A percentile compares a stretch with the other conserved stretches of the same genome.
Conservation (phyloP, 805 yeast genomes). For the Sungouiella thailandica region DNA sequence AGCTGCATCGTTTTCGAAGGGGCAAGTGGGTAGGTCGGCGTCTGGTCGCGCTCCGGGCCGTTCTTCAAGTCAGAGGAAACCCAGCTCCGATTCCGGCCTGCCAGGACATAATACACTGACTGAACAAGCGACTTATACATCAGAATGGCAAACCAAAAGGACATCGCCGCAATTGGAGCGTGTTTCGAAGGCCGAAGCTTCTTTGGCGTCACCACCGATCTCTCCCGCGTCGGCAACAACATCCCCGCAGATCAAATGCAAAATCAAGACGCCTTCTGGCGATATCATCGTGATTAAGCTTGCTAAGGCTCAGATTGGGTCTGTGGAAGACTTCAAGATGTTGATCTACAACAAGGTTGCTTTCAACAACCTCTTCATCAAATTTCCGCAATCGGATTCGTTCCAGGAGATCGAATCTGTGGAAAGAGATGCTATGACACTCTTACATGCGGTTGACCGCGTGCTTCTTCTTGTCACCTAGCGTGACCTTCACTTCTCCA, state of each 20-base stretch:
- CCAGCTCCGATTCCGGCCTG: background rate
- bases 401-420: slow-evolving; percentile 26
- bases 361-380: slow-evolving; percentile 23
- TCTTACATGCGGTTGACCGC: slow-evolving; percentile 16
- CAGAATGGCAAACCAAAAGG: background rate
- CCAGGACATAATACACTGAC: slow-evolving; percentile 7
- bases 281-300: slow-evolving; percentile 25
- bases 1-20: slow-evolving; percentile 4
- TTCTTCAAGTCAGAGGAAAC: background rate
- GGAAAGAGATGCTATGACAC: slow-evolving; percentile 16
- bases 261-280: slow-evolving; percentile 22
- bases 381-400: slow-evolving; percentile 16
- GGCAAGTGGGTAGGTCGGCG: slow-evolving; percentile 10
- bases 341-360: slow-evolving; percentile 21
- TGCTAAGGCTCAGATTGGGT: slow-evolving; percentile 17
- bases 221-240: background rate
- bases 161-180: background rate
- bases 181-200: background rate
- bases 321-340: slow-evolving; percentile 22
- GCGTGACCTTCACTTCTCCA: too few relatives aligned
- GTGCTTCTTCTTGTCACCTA: slow-evolving; percentile 19
- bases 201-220: too few relatives aligned
- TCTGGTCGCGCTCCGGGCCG: slow-evolving; percentile 8
- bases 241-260: slow-evolving; percentile 18
- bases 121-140: slow-evolving; percentile 1